Evolutionary conservation across 768 basidiomycete genomes (phyloP).

Genomic region (Serendipita indica): DNA sequence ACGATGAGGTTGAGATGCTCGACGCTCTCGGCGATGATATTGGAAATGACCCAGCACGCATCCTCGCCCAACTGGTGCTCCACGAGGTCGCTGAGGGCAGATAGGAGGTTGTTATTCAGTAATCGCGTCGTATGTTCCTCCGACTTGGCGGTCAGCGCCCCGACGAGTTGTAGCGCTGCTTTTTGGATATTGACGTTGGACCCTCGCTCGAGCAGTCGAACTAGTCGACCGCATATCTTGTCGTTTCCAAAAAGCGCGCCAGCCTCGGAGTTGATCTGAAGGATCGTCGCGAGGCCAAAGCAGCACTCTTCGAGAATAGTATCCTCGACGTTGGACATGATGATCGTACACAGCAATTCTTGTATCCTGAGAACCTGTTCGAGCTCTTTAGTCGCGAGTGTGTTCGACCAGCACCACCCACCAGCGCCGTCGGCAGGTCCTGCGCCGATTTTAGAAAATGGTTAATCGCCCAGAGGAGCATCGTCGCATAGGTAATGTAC

Average conservation of each 20-base stretch:
- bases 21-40: constrained; percentile 2
- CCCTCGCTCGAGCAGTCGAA: not conserved
- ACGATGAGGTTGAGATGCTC: not conserved
- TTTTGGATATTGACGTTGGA: not conserved
- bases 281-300: not conserved
- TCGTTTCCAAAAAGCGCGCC: not conserved
- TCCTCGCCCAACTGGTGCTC: constrained; percentile 8
- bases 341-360: not conserved
- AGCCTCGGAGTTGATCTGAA: not conserved
- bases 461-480: constrained; percentile 9
- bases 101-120: not conserved
- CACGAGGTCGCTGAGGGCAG: not conserved
- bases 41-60: constrained; percentile 2
- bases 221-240: not conserved
- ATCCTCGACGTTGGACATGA: not conserved
- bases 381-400: not conserved
- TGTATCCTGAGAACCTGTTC: not conserved
- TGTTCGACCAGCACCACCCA: not conserved
- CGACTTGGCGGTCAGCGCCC: not conserved
- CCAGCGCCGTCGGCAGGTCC: not conserved
- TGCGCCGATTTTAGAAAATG: constrained; percentile 2
- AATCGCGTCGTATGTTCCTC: not conserved
- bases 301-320: not conserved
- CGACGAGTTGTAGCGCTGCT: not conserved
- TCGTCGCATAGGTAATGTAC: not conserved